Base-by-base conservation (phyloP, 345 rosid species). In the Linum trigynum region DNA sequence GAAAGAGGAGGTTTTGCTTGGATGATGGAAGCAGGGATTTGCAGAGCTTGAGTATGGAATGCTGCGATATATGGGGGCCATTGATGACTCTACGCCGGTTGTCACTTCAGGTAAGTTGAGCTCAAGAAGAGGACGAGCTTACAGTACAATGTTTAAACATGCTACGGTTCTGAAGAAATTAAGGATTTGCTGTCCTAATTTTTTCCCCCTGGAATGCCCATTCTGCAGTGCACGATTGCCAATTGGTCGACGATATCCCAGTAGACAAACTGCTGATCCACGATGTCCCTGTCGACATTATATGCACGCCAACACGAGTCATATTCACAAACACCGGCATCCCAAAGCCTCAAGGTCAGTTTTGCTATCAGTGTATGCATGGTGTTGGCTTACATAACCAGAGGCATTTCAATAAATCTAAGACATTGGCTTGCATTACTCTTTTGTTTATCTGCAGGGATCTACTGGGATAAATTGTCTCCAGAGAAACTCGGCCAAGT, bases 11-110 rank as follows among this genome's bases (percentile, higher is more conserved):
- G 32, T 23, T 23, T 23, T 23, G 32, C 32, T 23, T 0, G 32
- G 32, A 1, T 23, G 32, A 23, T 23, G 0, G 32, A 37, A 76
- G 76, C 77, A 90, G 95, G 98, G 98, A 55, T 91, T 91, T 75
- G 98, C 98, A 3, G 95, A 91, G 62, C 95, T 92, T n/a, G 96
- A 92, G 71, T 87, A 85, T 82, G 95, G 98, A 72, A 89, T 92
- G 89, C 71, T 92, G 79, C 82, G 85, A 37, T 87, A 87, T 65
- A 84, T 92, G 98, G 95, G 94, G 66, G 98, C 92, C 38, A 84
- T 89, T 67, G 92, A 89, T 82, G 98, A 87, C 75, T 80, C 89
- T 3, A 87, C 92, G 11, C 92, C 76, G 38, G 83, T 92, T 60
- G 76, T 89, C 62, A 85, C 96, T 50, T 80, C 98, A 2, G 82